Base-by-base conservation (phyloP, 768 basidiomycete genomes). In the Pleurotus tuoliensis region DNA sequence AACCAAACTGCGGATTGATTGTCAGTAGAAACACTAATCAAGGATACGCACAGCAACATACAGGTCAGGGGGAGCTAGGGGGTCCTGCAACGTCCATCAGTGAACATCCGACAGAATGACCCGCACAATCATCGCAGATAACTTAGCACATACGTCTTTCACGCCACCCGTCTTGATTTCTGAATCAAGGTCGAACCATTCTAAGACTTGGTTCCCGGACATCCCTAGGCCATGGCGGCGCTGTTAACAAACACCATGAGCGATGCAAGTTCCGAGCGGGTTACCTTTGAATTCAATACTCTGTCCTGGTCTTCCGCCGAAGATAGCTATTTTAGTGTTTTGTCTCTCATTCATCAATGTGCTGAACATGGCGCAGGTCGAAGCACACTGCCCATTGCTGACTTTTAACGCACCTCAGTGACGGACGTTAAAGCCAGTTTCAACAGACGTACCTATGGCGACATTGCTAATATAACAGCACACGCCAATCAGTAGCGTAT, bases 141-240 rank as follows among this genome's bases (percentile, higher is more conserved):
- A 30, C 9, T 30, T 25, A 44, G 34, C 5, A 64, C 75, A 58
- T 59, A 77, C 80, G 40, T 69, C 71, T 68, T 83, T 73, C 60
- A 84, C 63, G 55, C 78, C 75, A 15, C 75, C 78, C 2, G 83
- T 83, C 72, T 83, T 83, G 59, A 85, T 78, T 65, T 84, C 83
- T 7, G 78, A 76, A 62, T 84, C 82, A 38, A 86, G 67, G 62
- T 83, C 82, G 9, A 66, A 60, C 82, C 83, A 85, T 62, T 85
- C 83, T 16, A 85, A 62, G 1, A 85, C 83, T 64, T 85, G 83
- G 61, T 83, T 83, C 1, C 83, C 83, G 3, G 82, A 79, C 82
- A 84, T 84, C 47, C 73, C 76, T 11, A 30, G 50, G 18, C 11
- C 22, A 40, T 16, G 13, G 24, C 24, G 52, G 39, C 27, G 40